Percentiles rank a stretch among this genome's conserved stretches.
Conservation (phyloP, 768 basidiomycete species). For the Tricholoma hemisulphureum region DNA sequence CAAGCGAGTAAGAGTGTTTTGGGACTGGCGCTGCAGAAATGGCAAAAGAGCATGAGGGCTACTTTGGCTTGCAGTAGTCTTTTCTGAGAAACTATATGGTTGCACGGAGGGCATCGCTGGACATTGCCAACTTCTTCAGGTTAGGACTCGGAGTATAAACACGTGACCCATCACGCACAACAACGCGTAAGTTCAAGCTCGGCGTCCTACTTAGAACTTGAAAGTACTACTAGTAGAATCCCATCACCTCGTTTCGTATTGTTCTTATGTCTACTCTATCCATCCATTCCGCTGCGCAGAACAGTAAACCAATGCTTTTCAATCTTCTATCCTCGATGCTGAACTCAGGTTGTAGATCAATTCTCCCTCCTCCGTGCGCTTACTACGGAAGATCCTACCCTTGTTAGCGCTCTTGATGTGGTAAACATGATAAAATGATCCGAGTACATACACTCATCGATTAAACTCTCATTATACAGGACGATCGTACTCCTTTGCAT, state of each 20-base stretch:
- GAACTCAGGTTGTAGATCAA: conserved; percentile 51
- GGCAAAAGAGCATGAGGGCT: conserved; percentile 66
- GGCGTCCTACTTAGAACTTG: too few relatives aligned
- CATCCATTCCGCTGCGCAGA: conserved; percentile 68
- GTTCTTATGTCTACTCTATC: conserved; percentile 31
- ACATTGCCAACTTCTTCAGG: background rate
- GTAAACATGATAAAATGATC: conserved; percentile 36
- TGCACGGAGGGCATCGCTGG: conserved; percentile 25
- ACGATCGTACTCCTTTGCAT: conserved; percentile 79
- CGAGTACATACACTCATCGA: background rate
- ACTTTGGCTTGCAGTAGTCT: conserved; percentile 6
- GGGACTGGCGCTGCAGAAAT: conserved; percentile 79
- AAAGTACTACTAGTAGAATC: too few relatives aligned
- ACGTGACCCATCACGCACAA: conserved; percentile 1
- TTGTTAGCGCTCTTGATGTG: conserved; percentile 60
- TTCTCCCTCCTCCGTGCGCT: conserved; percentile 66
- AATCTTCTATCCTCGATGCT: background rate
- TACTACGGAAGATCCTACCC: conserved; percentile 57
- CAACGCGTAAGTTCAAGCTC: too few relatives aligned
- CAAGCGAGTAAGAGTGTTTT: conserved; percentile 71
- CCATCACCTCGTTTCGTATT: background rate
- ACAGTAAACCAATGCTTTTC: conserved; percentile 41
- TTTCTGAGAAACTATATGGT: conserved; percentile 27
- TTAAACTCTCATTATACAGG: conserved; percentile 38
- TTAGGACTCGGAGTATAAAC: background rate